These are phyloP conservation scores for Durusdinium trenchii DNA, from an alignment of 73 alveolate genomes.

Conservation along the genomic window DNA sequence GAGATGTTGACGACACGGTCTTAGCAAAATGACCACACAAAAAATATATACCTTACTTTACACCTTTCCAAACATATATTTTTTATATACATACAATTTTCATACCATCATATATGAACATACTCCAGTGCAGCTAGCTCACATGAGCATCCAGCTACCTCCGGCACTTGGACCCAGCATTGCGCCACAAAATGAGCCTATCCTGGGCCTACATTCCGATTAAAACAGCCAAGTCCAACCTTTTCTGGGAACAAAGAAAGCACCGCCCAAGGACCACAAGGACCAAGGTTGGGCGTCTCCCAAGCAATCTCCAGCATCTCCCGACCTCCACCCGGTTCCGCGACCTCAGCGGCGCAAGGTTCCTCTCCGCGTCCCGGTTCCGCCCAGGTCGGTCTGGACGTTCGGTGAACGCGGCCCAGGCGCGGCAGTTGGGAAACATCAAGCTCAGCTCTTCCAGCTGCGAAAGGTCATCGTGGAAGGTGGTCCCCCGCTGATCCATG, in stretches of 20 bases:
- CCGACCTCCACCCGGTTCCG: too few species aligned
- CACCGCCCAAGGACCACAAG: too few species aligned
- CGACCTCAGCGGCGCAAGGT: neutral
- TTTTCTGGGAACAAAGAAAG: too few species aligned
- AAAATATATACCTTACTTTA: neutral
- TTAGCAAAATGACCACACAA: neutral
- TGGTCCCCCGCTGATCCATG: conserved; percentile 95
- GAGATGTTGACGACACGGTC: neutral
- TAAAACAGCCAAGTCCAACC: too few species aligned
- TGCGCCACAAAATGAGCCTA: too few species aligned
- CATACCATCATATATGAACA: too few species aligned
- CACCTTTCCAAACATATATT: neutral
- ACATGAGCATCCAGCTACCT: too few species aligned
- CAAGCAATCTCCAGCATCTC: too few species aligned
- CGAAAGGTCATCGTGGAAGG: conserved; percentile 87
- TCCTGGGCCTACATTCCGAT: too few species aligned
- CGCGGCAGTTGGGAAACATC: conserved; percentile 92
- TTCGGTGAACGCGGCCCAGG: neutral
- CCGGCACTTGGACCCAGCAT: too few species aligned
- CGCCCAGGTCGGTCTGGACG: neutral
- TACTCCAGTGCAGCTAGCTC: too few species aligned
- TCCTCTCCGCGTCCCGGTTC: neutral
- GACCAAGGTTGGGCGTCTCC: too few species aligned
- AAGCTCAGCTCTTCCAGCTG: conserved; percentile 76
- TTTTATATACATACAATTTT: neutral